Percentiles rank a stretch among this genome's conserved stretches.
Conservation (phyloP, 179 eudicot species). For the Pouteria campechiana region DNA sequence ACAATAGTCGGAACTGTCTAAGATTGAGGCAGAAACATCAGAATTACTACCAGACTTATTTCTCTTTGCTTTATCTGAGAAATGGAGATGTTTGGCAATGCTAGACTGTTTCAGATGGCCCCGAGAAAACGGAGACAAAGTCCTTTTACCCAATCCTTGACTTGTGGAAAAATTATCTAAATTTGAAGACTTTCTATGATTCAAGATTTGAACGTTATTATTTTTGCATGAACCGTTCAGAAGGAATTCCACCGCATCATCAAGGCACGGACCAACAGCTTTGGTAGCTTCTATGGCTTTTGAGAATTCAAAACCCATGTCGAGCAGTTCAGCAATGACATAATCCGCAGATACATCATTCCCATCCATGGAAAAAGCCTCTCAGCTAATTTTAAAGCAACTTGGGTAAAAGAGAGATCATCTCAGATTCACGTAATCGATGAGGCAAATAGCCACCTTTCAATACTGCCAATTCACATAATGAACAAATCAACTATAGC, state of each 20-base stretch:
- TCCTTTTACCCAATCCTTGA: constrained; percentile 27
- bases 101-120: constrained; percentile 47
- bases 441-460: too few species aligned
- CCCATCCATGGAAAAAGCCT: constrained; percentile 23
- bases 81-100: constrained; percentile 35
- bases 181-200: constrained; percentile 7
- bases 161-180: constrained; percentile 8
- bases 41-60: constrained; percentile 10
- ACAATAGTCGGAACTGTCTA: constrained; percentile 6
- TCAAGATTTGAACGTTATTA: too few species aligned
- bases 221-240: constrained; percentile 20
- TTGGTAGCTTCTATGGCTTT: constrained; percentile 32
- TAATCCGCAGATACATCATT: constrained; percentile 17
- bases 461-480: too few species aligned
- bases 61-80: constrained; percentile 25
- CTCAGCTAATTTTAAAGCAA: too few species aligned
- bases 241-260: constrained; percentile 29
- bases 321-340: constrained; percentile 28
- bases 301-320: constrained; percentile 47
- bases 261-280: constrained; percentile 43
- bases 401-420: too few species aligned
- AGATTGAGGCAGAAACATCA: constrained; percentile 11
- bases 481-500: too few species aligned
- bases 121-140: constrained; percentile 16
- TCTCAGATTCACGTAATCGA: too few species aligned